phyloP scores from a whole-genome alignment of 2,329 filamentous ascomycete genomes.

The Stagonosporopsis rhizophila region DNA sequence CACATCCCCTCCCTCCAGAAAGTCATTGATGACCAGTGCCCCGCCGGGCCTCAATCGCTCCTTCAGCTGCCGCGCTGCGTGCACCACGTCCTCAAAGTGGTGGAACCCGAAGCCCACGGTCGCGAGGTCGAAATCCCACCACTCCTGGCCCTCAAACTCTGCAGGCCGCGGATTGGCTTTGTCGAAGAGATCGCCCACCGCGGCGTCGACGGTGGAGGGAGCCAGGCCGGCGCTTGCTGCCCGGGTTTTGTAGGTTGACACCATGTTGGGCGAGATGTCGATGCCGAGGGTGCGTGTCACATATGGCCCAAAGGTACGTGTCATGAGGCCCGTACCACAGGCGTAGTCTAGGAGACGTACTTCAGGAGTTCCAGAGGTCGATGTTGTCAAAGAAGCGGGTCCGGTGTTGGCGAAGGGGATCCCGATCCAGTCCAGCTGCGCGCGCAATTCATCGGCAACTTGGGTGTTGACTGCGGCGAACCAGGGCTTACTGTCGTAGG shows the following conservation, averaged over 20 bases:
- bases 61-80: conserved; percentile 66
- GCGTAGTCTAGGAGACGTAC: conserved; percentile 75
- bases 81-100: conserved; percentile 64
- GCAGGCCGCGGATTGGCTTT: conserved; percentile 30
- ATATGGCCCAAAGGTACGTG: conserved; percentile 66
- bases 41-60: conserved; percentile 71
- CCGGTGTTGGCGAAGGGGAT: conserved; percentile 58
- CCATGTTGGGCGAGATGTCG: conserved; percentile 76
- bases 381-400: conserved; percentile 36
- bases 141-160: conserved; percentile 37
- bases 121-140: conserved; percentile 52
- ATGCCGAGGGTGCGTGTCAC: conserved; percentile 70
- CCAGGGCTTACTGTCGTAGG: conserved; percentile 62
- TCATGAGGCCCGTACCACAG: conserved; percentile 73
- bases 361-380: conserved; percentile 5
- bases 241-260: conserved; percentile 68
- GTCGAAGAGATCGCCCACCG: conserved; percentile 48
- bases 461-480: conserved; percentile 62
- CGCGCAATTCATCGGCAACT: conserved; percentile 63
- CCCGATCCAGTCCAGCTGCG: conserved; percentile 67
- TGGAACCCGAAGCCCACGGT: conserved; percentile 55
- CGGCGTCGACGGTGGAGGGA: conserved; percentile 29
- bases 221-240: conserved; percentile 47
- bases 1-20: conserved; percentile 62
- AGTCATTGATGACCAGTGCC: conserved; percentile 72